Conservation (phyloP, 2,329 filamentous ascomycete genomes). For the Talaromyces sp. region DNA sequence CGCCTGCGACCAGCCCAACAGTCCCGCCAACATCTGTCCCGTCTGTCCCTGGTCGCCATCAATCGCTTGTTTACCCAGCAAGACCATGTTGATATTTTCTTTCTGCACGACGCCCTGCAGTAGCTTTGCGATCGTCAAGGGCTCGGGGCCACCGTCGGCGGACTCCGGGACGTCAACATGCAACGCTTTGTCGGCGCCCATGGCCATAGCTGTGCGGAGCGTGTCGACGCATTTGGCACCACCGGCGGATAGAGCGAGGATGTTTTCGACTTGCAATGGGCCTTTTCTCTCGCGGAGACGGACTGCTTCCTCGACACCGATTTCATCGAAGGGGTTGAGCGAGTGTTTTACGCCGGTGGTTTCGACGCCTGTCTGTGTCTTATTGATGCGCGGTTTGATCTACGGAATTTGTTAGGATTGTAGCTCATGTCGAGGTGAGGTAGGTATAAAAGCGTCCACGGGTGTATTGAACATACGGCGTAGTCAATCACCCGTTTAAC, state of each 20-base stretch:
- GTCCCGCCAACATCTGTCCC: conserved; percentile 92
- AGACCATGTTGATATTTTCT: conserved; percentile 85
- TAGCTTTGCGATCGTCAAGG: conserved; percentile 87
- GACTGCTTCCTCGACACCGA: conserved; percentile 93
- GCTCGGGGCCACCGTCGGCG: conserved; percentile 68
- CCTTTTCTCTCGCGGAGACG: conserved; percentile 87
- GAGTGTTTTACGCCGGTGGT: conserved; percentile 92
- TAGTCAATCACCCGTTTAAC: conserved; percentile 85
- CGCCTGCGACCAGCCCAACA: conserved; percentile 90
- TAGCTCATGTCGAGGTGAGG: neutral
- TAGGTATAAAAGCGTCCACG: no score
- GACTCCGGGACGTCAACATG: conserved; percentile 78
- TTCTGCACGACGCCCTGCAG: conserved; percentile 73
- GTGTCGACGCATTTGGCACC: conserved; percentile 84
- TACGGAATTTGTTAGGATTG: conserved; percentile 27
- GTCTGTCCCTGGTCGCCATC: conserved; percentile 96
- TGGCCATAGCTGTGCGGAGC: conserved; percentile 94
- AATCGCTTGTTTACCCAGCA: conserved; percentile 96
- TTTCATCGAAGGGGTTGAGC: conserved; percentile 99
- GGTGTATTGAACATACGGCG: conserved; percentile 56
- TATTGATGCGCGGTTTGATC: conserved; percentile 70
- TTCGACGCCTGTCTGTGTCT: conserved; percentile 79
- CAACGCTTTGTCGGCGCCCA: conserved; percentile 91
- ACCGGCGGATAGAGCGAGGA: conserved; percentile 83
- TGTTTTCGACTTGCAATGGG: conserved; percentile 77